phyloP scores from a whole-genome alignment of 257 asterid genomes.

The Striga asiatica region DNA sequence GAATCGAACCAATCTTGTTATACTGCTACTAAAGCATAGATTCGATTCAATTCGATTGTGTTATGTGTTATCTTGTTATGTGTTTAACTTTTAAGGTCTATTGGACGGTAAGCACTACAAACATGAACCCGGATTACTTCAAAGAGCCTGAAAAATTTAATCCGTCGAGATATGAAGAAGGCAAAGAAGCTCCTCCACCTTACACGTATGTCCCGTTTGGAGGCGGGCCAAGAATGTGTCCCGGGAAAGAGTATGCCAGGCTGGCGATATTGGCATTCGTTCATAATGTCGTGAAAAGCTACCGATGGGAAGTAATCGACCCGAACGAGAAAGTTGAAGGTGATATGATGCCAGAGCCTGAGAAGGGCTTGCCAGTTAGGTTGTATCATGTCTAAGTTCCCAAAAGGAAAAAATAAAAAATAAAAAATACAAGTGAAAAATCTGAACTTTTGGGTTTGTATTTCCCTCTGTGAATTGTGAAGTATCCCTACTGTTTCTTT shows the following conservation, averaged over 20 bases:
- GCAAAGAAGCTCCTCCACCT: conserved; percentile 33
- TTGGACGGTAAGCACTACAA: conserved; percentile 58
- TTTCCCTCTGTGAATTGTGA: too few species aligned
- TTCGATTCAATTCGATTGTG: too few species aligned
- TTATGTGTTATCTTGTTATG: neutral
- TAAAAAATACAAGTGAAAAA: too few species aligned
- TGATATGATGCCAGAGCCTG: conserved; percentile 76
- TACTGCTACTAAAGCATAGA: too few species aligned
- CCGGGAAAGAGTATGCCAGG: conserved; percentile 77
- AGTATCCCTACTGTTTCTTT: too few species aligned
- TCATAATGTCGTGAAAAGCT: conserved; percentile 42
- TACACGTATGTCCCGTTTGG: conserved; percentile 61
- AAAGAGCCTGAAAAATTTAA: conserved; percentile 45
- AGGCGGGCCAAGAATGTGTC: conserved; percentile 73
- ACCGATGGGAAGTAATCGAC: conserved; percentile 46
- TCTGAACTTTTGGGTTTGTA: too few species aligned
- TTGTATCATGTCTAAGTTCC: conserved; percentile 13
- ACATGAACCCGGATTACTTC: conserved; percentile 43
- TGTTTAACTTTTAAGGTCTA: conserved; percentile 29
- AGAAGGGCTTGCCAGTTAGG: conserved; percentile 53
- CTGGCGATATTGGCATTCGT: conserved; percentile 42
- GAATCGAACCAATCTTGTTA: too few species aligned
- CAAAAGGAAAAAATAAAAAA: too few species aligned
- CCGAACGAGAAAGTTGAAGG: conserved; percentile 62
- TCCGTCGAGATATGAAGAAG: conserved; percentile 47